Evolutionary conservation across 2,329 filamentous ascomycete species (phyloP).

Genomic region (Aspergillus oerlinghausenensis): DNA sequence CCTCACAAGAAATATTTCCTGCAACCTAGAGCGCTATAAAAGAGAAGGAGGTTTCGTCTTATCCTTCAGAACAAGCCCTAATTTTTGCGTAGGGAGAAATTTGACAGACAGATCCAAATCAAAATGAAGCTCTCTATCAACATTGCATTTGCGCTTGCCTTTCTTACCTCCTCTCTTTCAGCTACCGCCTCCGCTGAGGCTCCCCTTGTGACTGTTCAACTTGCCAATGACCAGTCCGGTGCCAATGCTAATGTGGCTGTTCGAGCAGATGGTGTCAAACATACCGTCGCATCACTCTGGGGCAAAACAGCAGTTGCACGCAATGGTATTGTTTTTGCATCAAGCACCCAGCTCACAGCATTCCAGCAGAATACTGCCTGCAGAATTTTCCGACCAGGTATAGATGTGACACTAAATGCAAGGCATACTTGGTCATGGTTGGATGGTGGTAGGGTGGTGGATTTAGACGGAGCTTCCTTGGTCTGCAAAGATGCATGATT

Average conservation of each 20-base stretch:
- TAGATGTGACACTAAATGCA: too few relatives aligned
- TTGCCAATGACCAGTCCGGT: slow-evolving; percentile 23
- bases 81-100: too few relatives aligned
- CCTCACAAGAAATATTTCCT: too few relatives aligned
- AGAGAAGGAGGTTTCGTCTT: too few relatives aligned
- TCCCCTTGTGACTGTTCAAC: slow-evolving; percentile 18
- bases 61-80: too few relatives aligned
- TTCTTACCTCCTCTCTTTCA: slow-evolving; percentile 15
- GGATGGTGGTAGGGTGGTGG: too few relatives aligned
- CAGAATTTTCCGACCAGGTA: too few relatives aligned
- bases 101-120: neutral
- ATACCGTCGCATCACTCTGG: slow-evolving; percentile 18
- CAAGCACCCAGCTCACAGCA: slow-evolving; percentile 20
- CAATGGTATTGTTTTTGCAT: slow-evolving; percentile 17
- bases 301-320: slow-evolving; percentile 16
- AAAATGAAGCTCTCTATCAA: slow-evolving; percentile 19
- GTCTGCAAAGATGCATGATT: too few relatives aligned
- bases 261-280: slow-evolving; percentile 16
- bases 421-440: too few relatives aligned
- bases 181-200: slow-evolving; percentile 8
- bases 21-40: too few relatives aligned
- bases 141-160: slow-evolving; percentile 4
- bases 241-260: slow-evolving; percentile 17
- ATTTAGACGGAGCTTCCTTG: too few relatives aligned
- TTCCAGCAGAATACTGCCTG: slow-evolving; percentile 10